Evolutionary conservation across 768 basidiomycete species (phyloP).

Genomic region (Termitomyces sp.): DNA sequence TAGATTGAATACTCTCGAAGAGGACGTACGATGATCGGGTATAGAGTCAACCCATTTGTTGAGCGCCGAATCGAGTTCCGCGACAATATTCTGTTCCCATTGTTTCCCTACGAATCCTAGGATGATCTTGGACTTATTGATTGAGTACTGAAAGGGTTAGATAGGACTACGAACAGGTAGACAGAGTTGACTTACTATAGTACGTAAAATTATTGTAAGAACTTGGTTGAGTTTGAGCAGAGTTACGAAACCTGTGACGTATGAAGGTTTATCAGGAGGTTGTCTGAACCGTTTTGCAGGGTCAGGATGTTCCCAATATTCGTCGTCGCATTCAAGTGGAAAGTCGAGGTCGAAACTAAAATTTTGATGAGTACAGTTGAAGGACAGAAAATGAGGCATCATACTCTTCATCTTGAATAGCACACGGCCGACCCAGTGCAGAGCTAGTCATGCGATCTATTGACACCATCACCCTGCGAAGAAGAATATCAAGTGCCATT

Average conservation of each 20-base stretch:
- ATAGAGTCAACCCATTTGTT: conserved; percentile 69
- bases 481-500: not conserved
- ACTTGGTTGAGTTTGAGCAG: conserved; percentile 59
- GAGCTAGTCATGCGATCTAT: conserved; percentile 49
- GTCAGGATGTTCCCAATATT: conserved; percentile 67
- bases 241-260: conserved; percentile 49
- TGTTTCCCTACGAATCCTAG: conserved; percentile 55
- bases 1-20: not conserved
- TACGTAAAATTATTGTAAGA: conserved; percentile 55
- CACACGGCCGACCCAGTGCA: conserved; percentile 66
- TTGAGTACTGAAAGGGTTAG: conserved; percentile 92
- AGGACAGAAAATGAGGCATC: conserved; percentile 17
- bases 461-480: conserved; percentile 45
- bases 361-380: not conserved
- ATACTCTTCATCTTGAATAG: conserved; percentile 77
- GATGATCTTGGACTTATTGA: conserved; percentile 65
- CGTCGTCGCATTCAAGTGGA: conserved; percentile 61
- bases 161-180: not conserved
- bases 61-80: conserved; percentile 65
- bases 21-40: conserved; percentile 48
- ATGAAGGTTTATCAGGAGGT: conserved; percentile 56
- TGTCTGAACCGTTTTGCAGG: conserved; percentile 62
- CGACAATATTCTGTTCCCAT: conserved; percentile 68
- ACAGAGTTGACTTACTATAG: conserved; percentile 40
- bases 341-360: conserved; percentile 70